Base-by-base conservation (phyloP, 106 monocot genomes). In the Hemerocallis citrina region DNA sequence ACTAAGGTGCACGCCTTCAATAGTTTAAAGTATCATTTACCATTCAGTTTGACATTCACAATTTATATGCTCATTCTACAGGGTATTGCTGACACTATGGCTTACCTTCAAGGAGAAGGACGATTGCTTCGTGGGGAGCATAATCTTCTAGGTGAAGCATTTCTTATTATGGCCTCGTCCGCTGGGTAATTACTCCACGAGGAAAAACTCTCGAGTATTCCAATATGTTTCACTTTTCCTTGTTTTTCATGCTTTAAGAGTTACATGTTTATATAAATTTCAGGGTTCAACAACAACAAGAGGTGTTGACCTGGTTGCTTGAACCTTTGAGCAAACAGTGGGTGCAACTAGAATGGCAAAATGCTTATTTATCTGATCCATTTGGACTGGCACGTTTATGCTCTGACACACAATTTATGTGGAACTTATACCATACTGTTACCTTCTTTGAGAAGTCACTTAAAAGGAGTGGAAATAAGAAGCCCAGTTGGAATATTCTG, bases 31-130 rank as follows among this genome's bases (percentile, higher is more conserved):
- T n/a, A n/a, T n/a, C n/a, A n/a, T n/a, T n/a, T n/a, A 14, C 28
- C 31, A 6, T 58, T 15, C 37, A 58, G 21, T 58, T 23, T 34
- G 15, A 37, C 5, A 29, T 40, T 61, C 38, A 39, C 20, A 55
- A 23, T 39, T 31, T 16, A n/a, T 52, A 38, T 65, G n/a, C 54
- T 71, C 39, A 63, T 74, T 31, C 37, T 59, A 21, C 68, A 98
- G 98, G 68, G 55, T 57, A 98, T 98, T 75, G 92, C 98, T 51
- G 88, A 98, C 59, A 92, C 92, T 8, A 98, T 98, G 92, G 82
- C 76, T 64, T 73, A 75, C 60, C 84, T 98, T 25, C 81, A 98
- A 83, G 69, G 72, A 46, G 82, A 88, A 69, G 92, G 92, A 32
- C 76, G 55, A 30, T 62, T 98, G 47, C 79, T 85, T 42, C 91